These are phyloP conservation scores for Amanita pallidorosea DNA, from an alignment of 768 basidiomycete genomes.

Conservation along the genomic window DNA sequence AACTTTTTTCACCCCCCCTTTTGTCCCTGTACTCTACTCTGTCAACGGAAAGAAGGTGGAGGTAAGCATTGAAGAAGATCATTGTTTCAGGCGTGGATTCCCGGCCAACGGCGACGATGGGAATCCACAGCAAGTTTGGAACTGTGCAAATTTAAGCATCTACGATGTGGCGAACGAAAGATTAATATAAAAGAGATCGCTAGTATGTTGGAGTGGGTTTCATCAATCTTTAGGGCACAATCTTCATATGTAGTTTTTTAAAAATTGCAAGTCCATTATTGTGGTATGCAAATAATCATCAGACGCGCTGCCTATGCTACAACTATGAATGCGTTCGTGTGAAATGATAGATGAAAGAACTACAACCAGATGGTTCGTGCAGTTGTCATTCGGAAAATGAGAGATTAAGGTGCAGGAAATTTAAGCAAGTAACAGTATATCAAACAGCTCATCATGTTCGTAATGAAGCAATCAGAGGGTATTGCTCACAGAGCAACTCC, in stretches of 20 bases:
- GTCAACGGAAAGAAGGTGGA: conserved; percentile 75
- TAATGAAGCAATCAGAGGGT: background rate
- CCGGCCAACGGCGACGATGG: conserved; percentile 24
- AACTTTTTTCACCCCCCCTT: background rate
- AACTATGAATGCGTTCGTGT: background rate
- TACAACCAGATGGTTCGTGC: background rate
- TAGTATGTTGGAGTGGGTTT: background rate
- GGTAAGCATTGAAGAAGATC: conserved; percentile 33
- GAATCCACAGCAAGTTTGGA: conserved; percentile 2
- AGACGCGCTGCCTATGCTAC: background rate
- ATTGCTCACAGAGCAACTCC: conserved; percentile 3
- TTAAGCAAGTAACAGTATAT: background rate
- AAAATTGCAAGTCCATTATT: background rate
- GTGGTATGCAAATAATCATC: too few relatives aligned
- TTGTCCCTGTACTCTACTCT: conserved; percentile 48
- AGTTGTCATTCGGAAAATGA: background rate
- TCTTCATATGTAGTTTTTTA: background rate
- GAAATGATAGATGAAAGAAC: background rate
- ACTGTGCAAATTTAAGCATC: conserved; percentile 52
- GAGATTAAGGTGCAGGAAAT: background rate
- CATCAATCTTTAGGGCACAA: too few relatives aligned
- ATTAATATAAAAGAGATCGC: background rate
- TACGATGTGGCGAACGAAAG: conserved; percentile 20
- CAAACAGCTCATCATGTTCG: background rate
- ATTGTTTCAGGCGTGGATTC: conserved; percentile 1